Evolutionary conservation across 805 yeast species (phyloP).

Genomic region (Saccharomycopsis guyanensis): DNA sequence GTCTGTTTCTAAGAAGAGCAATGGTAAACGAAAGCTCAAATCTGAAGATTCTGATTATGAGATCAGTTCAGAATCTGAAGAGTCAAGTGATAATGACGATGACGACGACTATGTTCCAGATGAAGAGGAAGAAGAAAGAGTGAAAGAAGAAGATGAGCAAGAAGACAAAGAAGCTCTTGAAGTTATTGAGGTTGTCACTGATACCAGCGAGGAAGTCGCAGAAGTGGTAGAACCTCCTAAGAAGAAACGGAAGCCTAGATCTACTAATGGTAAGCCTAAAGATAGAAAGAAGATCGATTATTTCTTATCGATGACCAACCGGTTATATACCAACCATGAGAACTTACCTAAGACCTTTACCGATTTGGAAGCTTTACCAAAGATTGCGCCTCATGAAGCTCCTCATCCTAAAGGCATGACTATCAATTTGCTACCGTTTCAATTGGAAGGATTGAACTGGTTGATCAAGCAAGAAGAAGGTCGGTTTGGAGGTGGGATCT

Average conservation of each 20-base stretch:
- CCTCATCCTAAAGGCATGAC: conserved; percentile 75
- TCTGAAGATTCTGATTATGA: conserved; percentile 19
- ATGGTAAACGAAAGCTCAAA: background rate
- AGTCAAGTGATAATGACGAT: conserved; percentile 20
- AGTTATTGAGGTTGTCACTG: conserved; percentile 25
- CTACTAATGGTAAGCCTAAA: conserved; percentile 23
- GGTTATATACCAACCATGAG: conserved; percentile 71
- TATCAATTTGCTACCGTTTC: conserved; percentile 76
- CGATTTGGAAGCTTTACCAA: conserved; percentile 41
- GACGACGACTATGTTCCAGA: conserved; percentile 23
- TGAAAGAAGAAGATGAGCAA: conserved; percentile 29
- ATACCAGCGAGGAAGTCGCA: conserved; percentile 26
- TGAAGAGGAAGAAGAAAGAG: conserved; percentile 26
- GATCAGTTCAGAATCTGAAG: conserved; percentile 23
- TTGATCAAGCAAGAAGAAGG: conserved; percentile 72
- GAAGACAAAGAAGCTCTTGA: conserved; percentile 28
- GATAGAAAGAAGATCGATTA: conserved; percentile 45
- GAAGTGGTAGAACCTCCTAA: conserved; percentile 17
- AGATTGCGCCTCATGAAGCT: conserved; percentile 46
- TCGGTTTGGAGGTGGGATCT: conserved; percentile 77
- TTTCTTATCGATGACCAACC: conserved; percentile 60
- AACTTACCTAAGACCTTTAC: conserved; percentile 67
- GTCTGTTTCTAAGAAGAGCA: background rate
- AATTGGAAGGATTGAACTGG: conserved; percentile 91
- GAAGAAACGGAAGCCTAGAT: conserved; percentile 24